These are phyloP conservation scores for Acorus gramineus DNA, from an alignment of 106 monocot genomes.

Conservation along the genomic window DNA sequence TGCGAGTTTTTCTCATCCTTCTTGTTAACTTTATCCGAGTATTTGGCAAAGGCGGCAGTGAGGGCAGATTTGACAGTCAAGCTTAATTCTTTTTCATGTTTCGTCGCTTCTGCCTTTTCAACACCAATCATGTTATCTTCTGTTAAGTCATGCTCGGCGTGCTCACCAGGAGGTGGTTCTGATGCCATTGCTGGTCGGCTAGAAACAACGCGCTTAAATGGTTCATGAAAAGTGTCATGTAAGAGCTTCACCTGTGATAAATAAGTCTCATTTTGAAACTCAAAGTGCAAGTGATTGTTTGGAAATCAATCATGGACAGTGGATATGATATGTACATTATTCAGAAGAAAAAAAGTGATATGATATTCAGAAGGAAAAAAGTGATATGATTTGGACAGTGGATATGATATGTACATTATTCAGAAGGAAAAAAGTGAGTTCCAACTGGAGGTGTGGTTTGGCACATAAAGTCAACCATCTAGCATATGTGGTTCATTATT, in stretches of 20 bases:
- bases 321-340: too few relatives aligned
- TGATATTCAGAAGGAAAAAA: too few relatives aligned
- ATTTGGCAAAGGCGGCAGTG: constrained; percentile 68
- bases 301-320: too few relatives aligned
- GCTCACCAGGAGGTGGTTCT: constrained; percentile 14
- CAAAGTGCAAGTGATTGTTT: background rate
- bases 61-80: constrained; percentile 50
- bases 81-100: constrained; percentile 16
- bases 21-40: constrained; percentile 35
- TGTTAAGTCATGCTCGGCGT: background rate
- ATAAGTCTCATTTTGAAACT: background rate
- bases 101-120: constrained; percentile 6
- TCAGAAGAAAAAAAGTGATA: too few relatives aligned
- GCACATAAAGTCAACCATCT: too few relatives aligned
- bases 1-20: constrained; percentile 6
- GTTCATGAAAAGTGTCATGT: constrained; percentile 86
- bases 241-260: constrained; percentile 63
- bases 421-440: too few relatives aligned
- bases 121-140: constrained; percentile 5
- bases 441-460: too few relatives aligned
- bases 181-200: constrained; percentile 17
- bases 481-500: too few relatives aligned
- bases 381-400: too few relatives aligned
- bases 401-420: too few relatives aligned
- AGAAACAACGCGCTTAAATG: constrained; percentile 51